Base-by-base conservation (phyloP, 129 eudicot species). In the Smallanthus sonchifolius region DNA sequence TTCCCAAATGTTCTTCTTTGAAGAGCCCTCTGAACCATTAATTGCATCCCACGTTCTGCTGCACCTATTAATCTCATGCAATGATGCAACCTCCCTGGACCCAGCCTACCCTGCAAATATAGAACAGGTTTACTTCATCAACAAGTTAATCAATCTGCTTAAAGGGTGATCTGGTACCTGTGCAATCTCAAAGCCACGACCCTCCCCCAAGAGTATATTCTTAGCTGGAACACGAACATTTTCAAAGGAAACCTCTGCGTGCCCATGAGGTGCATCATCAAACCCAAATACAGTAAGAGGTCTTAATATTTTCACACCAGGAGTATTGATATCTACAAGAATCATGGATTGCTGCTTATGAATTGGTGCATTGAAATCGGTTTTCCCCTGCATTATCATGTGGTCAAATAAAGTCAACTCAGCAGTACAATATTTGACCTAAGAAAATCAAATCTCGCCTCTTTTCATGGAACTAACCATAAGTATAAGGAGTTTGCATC, bases 201-300 rank as follows among this genome's bases (percentile, higher is more conserved):
- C 99, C 77, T 94, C 99, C 13, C 97, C 99, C 61, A 94, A 85
- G 59, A 94, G 82, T 79, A 94, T 83, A 79, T 91, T 91, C 72
- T 82, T 86, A 51, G 90, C 87, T 4, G 97, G 99, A 51, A 94
- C 96, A 17, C 90, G 67, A 0, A 91, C 99, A 79, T 88, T 88
- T 75, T 88, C 88, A 69, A 94, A 91, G 36, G 80, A 62, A 54
- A 94, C 75, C 72, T 94, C 99, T 15, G 99, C 99, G 77, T 94
- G 99, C 57, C 99, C 99, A 76, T 94, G 99, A 61, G 99, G 99
- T 15, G 99, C 99, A 80, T 94, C 99, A 42, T 94, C 99, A 62
- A 88, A 94, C 63, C 99, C 99, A 63, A 91, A 94, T 73, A 94
- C 99, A 34, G 86, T 85, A 78, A 94, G 89, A 35, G 97, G 99